A percentile compares a stretch with the other conserved stretches of the same genome.
Evolutionary conservation across 73 alveolate species (phyloP).

Genomic region (Halteria grandinella): DNA sequence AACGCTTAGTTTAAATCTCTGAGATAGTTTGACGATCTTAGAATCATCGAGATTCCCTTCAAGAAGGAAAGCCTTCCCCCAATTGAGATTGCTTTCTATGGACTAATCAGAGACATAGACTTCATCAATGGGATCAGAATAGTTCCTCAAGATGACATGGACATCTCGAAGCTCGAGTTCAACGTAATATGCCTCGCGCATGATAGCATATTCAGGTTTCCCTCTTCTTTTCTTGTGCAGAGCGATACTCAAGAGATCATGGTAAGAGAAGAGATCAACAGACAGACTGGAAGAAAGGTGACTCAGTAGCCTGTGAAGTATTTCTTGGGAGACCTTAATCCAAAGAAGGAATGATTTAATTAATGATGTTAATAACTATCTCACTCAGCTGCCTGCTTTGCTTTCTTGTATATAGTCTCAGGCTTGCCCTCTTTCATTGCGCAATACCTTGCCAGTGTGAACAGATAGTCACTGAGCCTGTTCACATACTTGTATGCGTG

Average conservation of each 20-base stretch:
- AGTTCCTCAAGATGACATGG: slow-evolving; percentile 15
- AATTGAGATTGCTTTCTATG: slow-evolving; percentile 24
- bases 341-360: no score
- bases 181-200: slow-evolving; percentile 32
- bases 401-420: slow-evolving; percentile 72
- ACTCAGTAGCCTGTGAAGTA: no score
- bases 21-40: slow-evolving; percentile 34
- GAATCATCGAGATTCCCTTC: slow-evolving; percentile 28
- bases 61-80: background rate
- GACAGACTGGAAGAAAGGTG: no score
- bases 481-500: slow-evolving; percentile 62
- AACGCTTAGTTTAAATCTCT: slow-evolving; percentile 33
- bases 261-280: background rate
- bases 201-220: slow-evolving; percentile 34
- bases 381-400: slow-evolving; percentile 37
- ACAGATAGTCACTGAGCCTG: slow-evolving; percentile 79
- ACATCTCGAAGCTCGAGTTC: background rate
- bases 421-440: slow-evolving; percentile 57
- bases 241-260: background rate
- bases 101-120: slow-evolving; percentile 39
- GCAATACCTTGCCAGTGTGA: slow-evolving; percentile 65
- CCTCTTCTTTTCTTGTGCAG: slow-evolving; percentile 22
- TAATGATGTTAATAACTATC: slow-evolving; percentile 19
- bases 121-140: slow-evolving; percentile 25
- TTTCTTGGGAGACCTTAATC: no score